Evolutionary conservation across 2,329 filamentous ascomycete genomes (phyloP), one percentile per base, ranked within the genome.

Genomic region (Apiospora hydei): DNA sequence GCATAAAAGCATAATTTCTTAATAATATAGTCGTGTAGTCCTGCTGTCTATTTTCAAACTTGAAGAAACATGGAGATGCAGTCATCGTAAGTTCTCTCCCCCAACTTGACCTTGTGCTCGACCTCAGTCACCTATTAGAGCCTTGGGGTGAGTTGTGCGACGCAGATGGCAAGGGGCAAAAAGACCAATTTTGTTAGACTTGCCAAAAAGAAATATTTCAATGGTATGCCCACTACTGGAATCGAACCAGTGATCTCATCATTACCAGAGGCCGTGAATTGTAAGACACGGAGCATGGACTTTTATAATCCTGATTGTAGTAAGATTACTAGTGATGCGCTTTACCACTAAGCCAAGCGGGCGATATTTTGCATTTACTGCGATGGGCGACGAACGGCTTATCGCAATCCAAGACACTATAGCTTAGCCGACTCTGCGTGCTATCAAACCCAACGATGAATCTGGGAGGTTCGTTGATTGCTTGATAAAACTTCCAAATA

Each of bases 321-420:
- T n/a, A n/a, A n/a, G n/a, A n/a, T 34, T 68, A 69, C 68, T 69
- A 69, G 68, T 69, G 68, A 69, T 57, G 47, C 47, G 68, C 68
- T 69, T 57, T 69, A 69, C 68, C 68, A 69, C 68, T 69, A 57
- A 69, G 68, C 68, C 68, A 69, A 69, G 68, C 68, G 68, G 68
- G 68, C 68, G 24, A 6, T 4, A 10, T 53, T 30, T 30, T 30
- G 26, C 26, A 14, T 2, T 18, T 26, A 47, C 18, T 47, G 46
- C 8, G 46, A 49, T 49, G 46, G 46, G 46, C 18, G 46, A 49
- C 46, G 46, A 49, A n/a, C 8, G 21, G 46, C 46, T 49, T 49
- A 49, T 49, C 7, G 8, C 21, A 0, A n/a, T n/a, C 18, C 10
- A n/a, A 10, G n/a, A 4, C 18, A 49, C 6, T 6, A n/a, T 6